Percentiles rank a stretch among this genome's conserved stretches.
phyloP scores from a whole-genome alignment of 495 filamentous ascomycete species.

The Darksidea phi region DNA sequence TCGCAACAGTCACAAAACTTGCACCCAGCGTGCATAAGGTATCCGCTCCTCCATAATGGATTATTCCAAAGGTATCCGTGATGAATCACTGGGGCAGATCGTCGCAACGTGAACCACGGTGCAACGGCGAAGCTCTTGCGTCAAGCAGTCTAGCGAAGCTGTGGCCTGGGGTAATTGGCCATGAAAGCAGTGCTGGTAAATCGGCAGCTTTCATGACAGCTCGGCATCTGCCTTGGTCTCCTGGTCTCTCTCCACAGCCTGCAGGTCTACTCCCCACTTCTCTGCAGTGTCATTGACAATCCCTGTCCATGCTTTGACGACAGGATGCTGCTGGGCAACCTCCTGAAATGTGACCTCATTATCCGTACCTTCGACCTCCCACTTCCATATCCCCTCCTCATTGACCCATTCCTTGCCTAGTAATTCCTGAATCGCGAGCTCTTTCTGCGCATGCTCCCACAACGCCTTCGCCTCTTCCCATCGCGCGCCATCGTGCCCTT shows the following conservation, averaged over 20 bases:
- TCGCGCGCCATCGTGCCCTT: slow-evolving; percentile 29
- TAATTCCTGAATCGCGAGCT: slow-evolving; percentile 60
- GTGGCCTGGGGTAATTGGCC: too few species aligned
- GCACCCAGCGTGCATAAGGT: too few species aligned
- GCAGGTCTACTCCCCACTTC: slow-evolving; percentile 44
- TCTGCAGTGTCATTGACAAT: slow-evolving; percentile 47
- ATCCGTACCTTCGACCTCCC: slow-evolving; percentile 48
- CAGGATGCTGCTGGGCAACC: slow-evolving; percentile 60
- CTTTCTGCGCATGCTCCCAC: slow-evolving; percentile 54
- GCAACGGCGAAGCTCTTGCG: too few species aligned
- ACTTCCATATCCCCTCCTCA: slow-evolving; percentile 62
- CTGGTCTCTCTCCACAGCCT: slow-evolving; percentile 20
- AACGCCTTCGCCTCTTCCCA: slow-evolving; percentile 45
- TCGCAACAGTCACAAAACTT: too few species aligned
- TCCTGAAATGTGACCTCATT: slow-evolving; percentile 50
- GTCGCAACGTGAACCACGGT: too few species aligned
- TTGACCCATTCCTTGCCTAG: slow-evolving; percentile 63
- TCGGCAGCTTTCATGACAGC: slow-evolving; percentile 5
- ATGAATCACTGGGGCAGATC: too few species aligned
- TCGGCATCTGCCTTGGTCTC: not conserved
- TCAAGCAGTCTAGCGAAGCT: too few species aligned
- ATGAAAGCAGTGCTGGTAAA: too few species aligned
- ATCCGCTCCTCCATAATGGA: too few species aligned
- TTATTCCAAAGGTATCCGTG: too few species aligned
- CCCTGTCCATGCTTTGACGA: slow-evolving; percentile 56